Evolutionary conservation across 805 yeast species (phyloP), one percentile per base, ranked within the genome.

Genomic region (Cyberlindnera meyerae): DNA sequence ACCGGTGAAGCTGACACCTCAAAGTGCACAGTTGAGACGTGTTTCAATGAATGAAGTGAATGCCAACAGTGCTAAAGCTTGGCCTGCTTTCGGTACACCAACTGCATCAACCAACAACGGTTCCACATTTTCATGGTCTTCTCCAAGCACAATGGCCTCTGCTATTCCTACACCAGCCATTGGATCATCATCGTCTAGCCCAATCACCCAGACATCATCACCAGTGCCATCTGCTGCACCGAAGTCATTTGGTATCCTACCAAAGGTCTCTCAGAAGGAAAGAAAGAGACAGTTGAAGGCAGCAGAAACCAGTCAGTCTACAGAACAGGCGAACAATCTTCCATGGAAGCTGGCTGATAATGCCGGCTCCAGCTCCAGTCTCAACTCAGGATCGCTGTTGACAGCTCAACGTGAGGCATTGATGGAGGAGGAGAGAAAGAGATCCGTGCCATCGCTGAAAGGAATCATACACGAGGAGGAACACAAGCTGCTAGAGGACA

Each of bases 221-320:
- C 40, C 22, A 18, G 37, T 27, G 22, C 22, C 27, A 7, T 6
- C 14, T 24, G 29, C 18, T 11, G 29, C 6, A 11, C 13, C 16
- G n/a, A 13, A 8, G 13, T 7, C 29, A 11, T 15, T 18, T 13
- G 33, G 42, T 12, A 34, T 29, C 11, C 4, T 41, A 2, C 24
- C 39, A 15, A 52, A 47, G 24, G 12, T 51, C 12, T 77, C 85
- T 1, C 85, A 80, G 44, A 75, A 75, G 48, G 83, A 77, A 44
- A 56, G 84, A 27, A 74, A 71, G 51, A 67, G 62, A 40, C 46
- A 65, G 44, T 63, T 65, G 47, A 60, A 59, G 35, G 24, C 34
- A 6, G 42, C 34, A 5, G 31, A 5, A 3, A 8, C 30, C 5
- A 14, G 15, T 11, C 11, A 6, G 13, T 21, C 6, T 16, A 6